phyloP scores from a whole-genome alignment of 2,329 filamentous ascomycete genomes.

The Fusarium metavorans region DNA sequence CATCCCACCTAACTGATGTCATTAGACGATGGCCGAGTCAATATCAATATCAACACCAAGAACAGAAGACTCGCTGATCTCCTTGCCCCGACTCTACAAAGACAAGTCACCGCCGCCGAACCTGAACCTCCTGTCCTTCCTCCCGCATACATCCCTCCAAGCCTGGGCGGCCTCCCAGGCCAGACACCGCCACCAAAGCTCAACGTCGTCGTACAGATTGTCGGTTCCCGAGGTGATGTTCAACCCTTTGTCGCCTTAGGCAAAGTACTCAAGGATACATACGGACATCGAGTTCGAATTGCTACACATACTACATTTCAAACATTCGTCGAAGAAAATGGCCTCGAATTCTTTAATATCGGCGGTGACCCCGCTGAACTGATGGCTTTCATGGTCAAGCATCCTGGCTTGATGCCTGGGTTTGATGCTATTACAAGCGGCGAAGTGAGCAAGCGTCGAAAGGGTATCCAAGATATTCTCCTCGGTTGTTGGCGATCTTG shows the following conservation, averaged over 20 bases:
- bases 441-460: constrained; percentile 79
- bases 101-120: constrained; percentile 66
- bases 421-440: constrained; percentile 81
- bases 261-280: constrained; percentile 71
- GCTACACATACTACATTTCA: constrained; percentile 79
- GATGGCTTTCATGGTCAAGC: constrained; percentile 94
- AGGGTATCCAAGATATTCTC: constrained; percentile 83
- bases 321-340: constrained; percentile 75
- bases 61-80: constrained; percentile 74
- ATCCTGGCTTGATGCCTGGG: constrained; percentile 86
- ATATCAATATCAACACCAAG: constrained; percentile 83
- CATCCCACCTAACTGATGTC: constrained; percentile 28
- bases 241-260: constrained; percentile 81
- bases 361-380: constrained; percentile 81
- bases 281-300: constrained; percentile 78
- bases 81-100: constrained; percentile 72
- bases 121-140: constrained; percentile 61
- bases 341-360: constrained; percentile 80
- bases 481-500: constrained; percentile 89
- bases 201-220: constrained; percentile 81
- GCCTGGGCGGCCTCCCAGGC: constrained; percentile 72
- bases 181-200: constrained; percentile 69
- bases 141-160: constrained; percentile 79
- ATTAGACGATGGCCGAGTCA: constrained; percentile 79
- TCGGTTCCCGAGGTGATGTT: constrained; percentile 80